phyloP scores from a whole-genome alignment of 108 stramenopile genomes.

The Cyclostephanos invisitatus region DNA sequence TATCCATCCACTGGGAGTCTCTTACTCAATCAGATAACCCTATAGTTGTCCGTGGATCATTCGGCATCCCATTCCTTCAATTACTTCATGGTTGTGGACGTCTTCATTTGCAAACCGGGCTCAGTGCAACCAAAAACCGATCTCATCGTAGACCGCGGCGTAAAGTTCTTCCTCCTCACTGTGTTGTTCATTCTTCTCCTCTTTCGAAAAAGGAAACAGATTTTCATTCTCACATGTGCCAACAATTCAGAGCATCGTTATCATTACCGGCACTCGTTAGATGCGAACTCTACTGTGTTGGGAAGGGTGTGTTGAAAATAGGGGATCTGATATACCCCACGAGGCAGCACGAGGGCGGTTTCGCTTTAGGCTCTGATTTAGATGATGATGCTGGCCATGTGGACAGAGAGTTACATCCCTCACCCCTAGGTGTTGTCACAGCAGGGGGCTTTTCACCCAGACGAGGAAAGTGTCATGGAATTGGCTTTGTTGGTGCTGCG shows the following conservation, averaged over 20 bases:
- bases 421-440: constrained; percentile 54
- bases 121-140: constrained; percentile 13
- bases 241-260: constrained; percentile 52
- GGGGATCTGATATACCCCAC: constrained; percentile 45
- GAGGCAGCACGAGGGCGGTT: not conserved
- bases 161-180: constrained; percentile 20
- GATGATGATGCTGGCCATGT: constrained; percentile 4
- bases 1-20: constrained; percentile 29
- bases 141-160: constrained; percentile 45
- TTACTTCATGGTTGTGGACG: constrained; percentile 52
- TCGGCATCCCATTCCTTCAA: constrained; percentile 65
- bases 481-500: constrained; percentile 69
- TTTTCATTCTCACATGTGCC: constrained; percentile 37
- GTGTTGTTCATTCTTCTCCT: constrained; percentile 43
- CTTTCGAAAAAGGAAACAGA: constrained; percentile 34
- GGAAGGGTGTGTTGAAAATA: constrained; percentile 52
- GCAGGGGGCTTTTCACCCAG: constrained; percentile 62
- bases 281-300: constrained; percentile 60
- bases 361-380: not conserved
- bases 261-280: constrained; percentile 74
- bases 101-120: not conserved
- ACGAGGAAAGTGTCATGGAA: constrained; percentile 67
- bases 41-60: constrained; percentile 71
- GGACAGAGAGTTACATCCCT: not conserved
- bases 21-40: constrained; percentile 24